These are phyloP conservation scores for Alternaria ventricosa DNA, from an alignment of 2,329 filamentous ascomycete genomes.

Conservation along the genomic window DNA sequence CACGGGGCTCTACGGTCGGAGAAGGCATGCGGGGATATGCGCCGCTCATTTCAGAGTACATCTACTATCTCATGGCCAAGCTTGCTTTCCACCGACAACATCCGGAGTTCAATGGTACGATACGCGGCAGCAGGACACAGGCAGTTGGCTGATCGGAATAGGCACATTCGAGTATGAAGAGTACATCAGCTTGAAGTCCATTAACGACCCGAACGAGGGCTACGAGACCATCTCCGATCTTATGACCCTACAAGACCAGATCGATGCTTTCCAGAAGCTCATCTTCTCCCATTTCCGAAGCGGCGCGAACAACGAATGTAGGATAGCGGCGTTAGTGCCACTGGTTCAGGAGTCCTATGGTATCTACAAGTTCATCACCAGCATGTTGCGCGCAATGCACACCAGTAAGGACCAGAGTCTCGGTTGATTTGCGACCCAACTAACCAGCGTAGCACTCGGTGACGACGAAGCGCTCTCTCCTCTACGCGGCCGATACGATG, in stretches of 20 bases:
- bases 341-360: conserved; percentile 98
- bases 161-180: conserved; percentile 97
- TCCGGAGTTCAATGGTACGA: conserved; percentile 89
- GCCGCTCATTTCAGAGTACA: conserved; percentile 93
- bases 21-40: conserved; percentile 89
- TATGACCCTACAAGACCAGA: conserved; percentile 96
- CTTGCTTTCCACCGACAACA: conserved; percentile 96
- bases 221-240: conserved; percentile 95
- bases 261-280: conserved; percentile 97
- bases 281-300: conserved; percentile 96
- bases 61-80: conserved; percentile 93
- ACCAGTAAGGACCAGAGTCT: conserved; percentile 68
- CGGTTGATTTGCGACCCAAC: background rate
- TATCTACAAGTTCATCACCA: conserved; percentile 99
- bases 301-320: conserved; percentile 92
- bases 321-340: conserved; percentile 91
- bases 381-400: conserved; percentile 98
- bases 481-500: conserved; percentile 86
- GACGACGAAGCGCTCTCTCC: conserved; percentile 93
- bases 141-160: conserved; percentile 38
- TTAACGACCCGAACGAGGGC: conserved; percentile 98
- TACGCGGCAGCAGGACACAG: background rate
- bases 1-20: conserved; percentile 75
- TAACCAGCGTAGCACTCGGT: conserved; percentile 70
- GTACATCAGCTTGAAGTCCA: conserved; percentile 96